phyloP scores from a whole-genome alignment of 495 filamentous ascomycete genomes.

The Xylaria acuta region DNA sequence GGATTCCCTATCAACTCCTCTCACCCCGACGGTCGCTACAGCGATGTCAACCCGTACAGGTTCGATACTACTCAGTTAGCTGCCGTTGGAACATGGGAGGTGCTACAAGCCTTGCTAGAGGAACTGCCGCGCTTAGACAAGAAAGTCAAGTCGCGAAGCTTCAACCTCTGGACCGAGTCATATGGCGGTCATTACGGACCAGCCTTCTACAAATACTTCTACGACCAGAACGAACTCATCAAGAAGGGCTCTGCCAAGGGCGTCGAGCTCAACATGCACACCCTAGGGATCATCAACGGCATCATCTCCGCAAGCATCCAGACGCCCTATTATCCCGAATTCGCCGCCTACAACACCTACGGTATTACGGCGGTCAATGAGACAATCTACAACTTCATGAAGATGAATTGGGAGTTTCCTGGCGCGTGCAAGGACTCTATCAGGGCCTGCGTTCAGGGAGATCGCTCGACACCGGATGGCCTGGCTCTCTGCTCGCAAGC shows the following conservation, averaged over 20 bases:
- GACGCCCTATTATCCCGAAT: constrained; percentile 66
- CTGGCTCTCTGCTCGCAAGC: constrained; percentile 47
- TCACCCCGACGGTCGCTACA: constrained; percentile 41
- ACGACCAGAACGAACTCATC: constrained; percentile 60
- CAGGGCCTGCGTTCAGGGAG: constrained; percentile 42
- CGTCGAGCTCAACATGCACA: constrained; percentile 59
- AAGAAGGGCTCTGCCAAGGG: constrained; percentile 50
- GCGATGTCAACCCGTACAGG: constrained; percentile 36
- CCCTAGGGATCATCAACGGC: constrained; percentile 68
- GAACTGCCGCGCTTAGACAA: constrained; percentile 44
- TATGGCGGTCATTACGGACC: constrained; percentile 63
- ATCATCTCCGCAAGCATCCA: constrained; percentile 74
- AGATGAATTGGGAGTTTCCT: constrained; percentile 51
- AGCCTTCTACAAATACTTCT: constrained; percentile 63
- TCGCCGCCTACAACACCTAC: constrained; percentile 78
- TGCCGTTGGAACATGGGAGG: constrained; percentile 49
- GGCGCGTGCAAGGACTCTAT: constrained; percentile 55
- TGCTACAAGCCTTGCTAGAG: constrained; percentile 53
- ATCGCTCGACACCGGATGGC: constrained; percentile 47
- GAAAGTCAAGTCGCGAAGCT: constrained; percentile 49
- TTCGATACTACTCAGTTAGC: constrained; percentile 56
- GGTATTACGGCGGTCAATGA: constrained; percentile 64
- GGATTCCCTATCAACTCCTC: constrained; percentile 32
- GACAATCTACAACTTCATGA: constrained; percentile 49
- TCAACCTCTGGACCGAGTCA: constrained; percentile 64